Evolutionary conservation across 2,329 filamentous ascomycete species (phyloP).

Genomic region (Phaeosphaeriaceae sp.): DNA sequence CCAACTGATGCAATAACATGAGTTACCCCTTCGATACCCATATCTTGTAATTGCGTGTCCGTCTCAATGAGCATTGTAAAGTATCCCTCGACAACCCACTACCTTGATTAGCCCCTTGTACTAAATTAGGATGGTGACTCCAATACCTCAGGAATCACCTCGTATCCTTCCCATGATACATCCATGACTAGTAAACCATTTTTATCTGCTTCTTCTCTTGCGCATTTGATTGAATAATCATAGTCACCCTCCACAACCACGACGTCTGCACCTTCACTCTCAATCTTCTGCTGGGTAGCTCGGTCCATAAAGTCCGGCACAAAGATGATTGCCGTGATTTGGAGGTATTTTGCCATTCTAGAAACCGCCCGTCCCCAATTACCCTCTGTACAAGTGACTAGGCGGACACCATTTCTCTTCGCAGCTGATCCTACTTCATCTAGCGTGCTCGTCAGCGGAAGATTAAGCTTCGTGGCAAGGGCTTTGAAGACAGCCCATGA

Average conservation of each 20-base stretch:
- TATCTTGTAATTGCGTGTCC: slow-evolving; percentile 63
- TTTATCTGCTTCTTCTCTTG: slow-evolving; percentile 52
- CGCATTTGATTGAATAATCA: slow-evolving; percentile 64
- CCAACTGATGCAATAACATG: slow-evolving; percentile 71
- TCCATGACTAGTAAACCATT: slow-evolving; percentile 70
- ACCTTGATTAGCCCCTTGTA: slow-evolving; percentile 8
- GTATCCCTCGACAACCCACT: slow-evolving; percentile 82
- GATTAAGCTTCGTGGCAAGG: slow-evolving; percentile 53
- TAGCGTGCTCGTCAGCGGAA: slow-evolving; percentile 54
- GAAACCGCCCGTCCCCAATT: slow-evolving; percentile 79
- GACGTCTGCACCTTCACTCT: slow-evolving; percentile 67
- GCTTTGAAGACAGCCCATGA: slow-evolving; percentile 73
- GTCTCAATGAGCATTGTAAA: slow-evolving; percentile 73
- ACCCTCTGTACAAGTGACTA: slow-evolving; percentile 74
- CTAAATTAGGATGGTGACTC: neutral
- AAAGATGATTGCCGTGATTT: slow-evolving; percentile 63
- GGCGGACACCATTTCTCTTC: slow-evolving; percentile 40
- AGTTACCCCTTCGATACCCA: slow-evolving; percentile 48
- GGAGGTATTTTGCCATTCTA: slow-evolving; percentile 68
- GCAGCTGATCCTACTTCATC: slow-evolving; percentile 50
- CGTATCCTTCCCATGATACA: slow-evolving; percentile 69
- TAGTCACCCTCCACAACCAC: slow-evolving; percentile 65
- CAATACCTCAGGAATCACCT: slow-evolving; percentile 65
- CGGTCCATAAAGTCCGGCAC: slow-evolving; percentile 66
- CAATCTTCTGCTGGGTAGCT: slow-evolving; percentile 62